phyloP scores from a whole-genome alignment of 257 asterid genomes.

The Pogostemon cablin region DNA sequence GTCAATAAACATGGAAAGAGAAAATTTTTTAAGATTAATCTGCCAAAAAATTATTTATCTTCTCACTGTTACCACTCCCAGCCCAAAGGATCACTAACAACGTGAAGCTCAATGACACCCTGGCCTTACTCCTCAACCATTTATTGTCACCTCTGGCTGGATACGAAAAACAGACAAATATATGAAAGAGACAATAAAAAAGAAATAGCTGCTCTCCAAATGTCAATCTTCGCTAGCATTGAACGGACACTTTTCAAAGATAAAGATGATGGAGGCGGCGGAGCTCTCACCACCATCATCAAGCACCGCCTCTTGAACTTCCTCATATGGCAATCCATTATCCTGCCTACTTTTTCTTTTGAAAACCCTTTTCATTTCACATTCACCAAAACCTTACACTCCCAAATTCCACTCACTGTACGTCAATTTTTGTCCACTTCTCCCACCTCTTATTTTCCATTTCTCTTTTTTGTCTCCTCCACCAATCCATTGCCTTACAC shows the following conservation, averaged over 20 bases:
- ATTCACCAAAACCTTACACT: conserved; percentile 39
- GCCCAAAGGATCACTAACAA: conserved; percentile 60
- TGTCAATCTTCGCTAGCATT: conserved; percentile 62
- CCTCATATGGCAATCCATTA: conserved; percentile 81
- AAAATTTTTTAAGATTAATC: too few relatives aligned
- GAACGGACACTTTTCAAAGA: conserved; percentile 59
- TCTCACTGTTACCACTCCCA: conserved; percentile 44
- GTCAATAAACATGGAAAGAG: too few relatives aligned
- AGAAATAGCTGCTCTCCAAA: conserved; percentile 16
- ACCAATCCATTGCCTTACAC: conserved; percentile 64
- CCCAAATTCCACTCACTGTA: conserved; percentile 48
- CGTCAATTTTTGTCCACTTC: conserved; percentile 54
- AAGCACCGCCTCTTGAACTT: conserved; percentile 77
- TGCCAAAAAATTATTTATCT: too few relatives aligned
- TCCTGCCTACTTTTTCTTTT: conserved; percentile 52
- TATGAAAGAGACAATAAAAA: too few relatives aligned
- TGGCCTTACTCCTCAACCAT: conserved; percentile 44
- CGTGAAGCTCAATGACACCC: conserved; percentile 65
- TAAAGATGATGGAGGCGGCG: conserved; percentile 62
- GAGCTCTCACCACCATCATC: conserved; percentile 44
- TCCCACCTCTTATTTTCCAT: conserved; percentile 57
- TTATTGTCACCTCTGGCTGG: background rate
- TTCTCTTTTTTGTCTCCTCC: conserved; percentile 65
- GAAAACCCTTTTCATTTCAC: conserved; percentile 58
- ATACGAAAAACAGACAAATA: too few relatives aligned